phyloP scores from a whole-genome alignment of 23 red algal genomes.

The Pyropia yezoensis region DNA sequence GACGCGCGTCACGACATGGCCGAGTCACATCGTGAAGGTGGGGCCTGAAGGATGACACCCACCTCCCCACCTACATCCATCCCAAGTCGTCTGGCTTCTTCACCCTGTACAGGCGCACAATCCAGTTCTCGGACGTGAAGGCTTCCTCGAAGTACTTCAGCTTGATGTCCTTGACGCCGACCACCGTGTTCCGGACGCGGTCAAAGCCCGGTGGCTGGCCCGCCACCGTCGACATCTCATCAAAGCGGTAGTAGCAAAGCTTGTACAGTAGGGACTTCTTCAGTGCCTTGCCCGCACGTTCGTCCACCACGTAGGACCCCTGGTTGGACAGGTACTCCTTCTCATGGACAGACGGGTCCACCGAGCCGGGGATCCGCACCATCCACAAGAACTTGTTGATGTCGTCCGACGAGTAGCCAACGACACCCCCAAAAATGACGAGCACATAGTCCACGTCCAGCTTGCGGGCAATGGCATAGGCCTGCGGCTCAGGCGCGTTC shows the following conservation, averaged over 20 bases:
- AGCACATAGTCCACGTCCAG: conserved; percentile 98
- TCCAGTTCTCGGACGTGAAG: conserved; percentile 91
- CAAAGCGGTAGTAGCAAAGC: conserved; percentile 93
- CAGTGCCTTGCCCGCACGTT: conserved; percentile 47
- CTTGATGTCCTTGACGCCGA: conserved; percentile 44
- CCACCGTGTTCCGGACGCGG: conserved; percentile 45
- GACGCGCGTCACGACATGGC: too few species aligned
- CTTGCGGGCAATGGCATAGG: conserved; percentile 77
- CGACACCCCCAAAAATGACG: conserved; percentile 86
- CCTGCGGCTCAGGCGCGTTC: conserved; percentile 76
- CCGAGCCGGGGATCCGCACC: conserved; percentile 80
- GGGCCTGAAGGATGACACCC: too few species aligned
- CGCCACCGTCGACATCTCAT: conserved; percentile 20
- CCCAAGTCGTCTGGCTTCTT: conserved; percentile 67
- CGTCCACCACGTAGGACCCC: conserved; percentile 75
- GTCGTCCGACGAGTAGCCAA: conserved; percentile 93
- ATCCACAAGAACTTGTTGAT: conserved; percentile 99
- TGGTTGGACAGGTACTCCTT: conserved; percentile 64
- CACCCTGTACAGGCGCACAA: conserved; percentile 97
- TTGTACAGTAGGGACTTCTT: conserved; percentile 86
- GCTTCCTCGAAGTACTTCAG: conserved; percentile 98
- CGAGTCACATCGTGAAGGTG: too few species aligned
- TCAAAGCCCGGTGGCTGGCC: conserved; percentile 34
- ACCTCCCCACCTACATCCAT: conserved; percentile 17
- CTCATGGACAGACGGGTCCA: conserved; percentile 87